Percentiles rank a stretch among this genome's conserved stretches.
Evolutionary conservation across 1,284 basidiomycete genomes (phyloP).

Genomic region (Exobasidium cylindrosporum): DNA sequence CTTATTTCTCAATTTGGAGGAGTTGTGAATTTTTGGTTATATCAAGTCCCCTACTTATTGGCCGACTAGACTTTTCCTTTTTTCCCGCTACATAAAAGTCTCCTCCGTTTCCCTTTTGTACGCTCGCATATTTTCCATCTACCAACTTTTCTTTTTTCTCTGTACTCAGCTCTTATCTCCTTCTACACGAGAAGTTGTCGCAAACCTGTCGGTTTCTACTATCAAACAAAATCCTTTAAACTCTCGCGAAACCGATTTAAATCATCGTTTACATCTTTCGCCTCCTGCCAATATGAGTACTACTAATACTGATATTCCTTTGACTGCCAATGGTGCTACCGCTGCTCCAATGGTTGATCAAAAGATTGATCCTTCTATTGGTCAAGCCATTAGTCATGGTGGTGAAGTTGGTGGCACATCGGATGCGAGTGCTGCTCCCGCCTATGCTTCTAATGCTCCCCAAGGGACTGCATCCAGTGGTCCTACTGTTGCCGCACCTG

Average conservation of each 20-base stretch:
- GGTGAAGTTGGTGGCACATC: not conserved
- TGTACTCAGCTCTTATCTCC: too few relatives aligned
- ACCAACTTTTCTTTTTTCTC: too few relatives aligned
- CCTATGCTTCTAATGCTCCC: not conserved
- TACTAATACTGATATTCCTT: not conserved
- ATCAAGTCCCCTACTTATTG: too few relatives aligned
- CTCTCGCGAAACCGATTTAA: not conserved
- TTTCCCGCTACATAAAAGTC: too few relatives aligned
- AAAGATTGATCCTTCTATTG: slow-evolving; percentile 11
- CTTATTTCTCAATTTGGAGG: too few relatives aligned
- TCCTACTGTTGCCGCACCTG: not conserved
- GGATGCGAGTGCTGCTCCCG: not conserved
- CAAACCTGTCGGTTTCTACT: too few relatives aligned
- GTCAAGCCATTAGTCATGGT: slow-evolving; percentile 5
- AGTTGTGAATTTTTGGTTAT: too few relatives aligned
- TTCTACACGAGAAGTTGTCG: too few relatives aligned
- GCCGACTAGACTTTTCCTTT: too few relatives aligned
- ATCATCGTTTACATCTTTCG: not conserved
- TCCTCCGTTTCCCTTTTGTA: too few relatives aligned
- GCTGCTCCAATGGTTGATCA: slow-evolving; percentile 1
- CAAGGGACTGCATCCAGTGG: not conserved
- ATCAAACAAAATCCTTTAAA: slow-evolving; percentile 6
- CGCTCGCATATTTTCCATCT: too few relatives aligned
- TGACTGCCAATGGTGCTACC: slow-evolving; percentile 3
- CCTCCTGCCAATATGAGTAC: slow-evolving; percentile 5